Conservation (phyloP, 1,284 basidiomycete species). For the Cryptococcus sp. region DNA sequence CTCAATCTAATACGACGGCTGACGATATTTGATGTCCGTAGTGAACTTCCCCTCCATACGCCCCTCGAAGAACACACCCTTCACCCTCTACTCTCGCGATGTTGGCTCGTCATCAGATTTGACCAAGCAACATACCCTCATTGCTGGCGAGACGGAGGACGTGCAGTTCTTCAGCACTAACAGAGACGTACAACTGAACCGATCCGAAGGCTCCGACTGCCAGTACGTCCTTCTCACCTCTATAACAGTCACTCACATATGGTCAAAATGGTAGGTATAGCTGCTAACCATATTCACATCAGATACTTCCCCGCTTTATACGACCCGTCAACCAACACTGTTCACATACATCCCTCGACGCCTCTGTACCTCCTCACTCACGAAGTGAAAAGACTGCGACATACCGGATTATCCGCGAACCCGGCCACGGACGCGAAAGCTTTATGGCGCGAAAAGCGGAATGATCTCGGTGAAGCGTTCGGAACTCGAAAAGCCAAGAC, state of each 20-base stretch:
- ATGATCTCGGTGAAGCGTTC: constrained; percentile 82
- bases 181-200: constrained; percentile 51
- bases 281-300: not conserved
- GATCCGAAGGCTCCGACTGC: constrained; percentile 56
- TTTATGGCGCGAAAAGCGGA: constrained; percentile 66
- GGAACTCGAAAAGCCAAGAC: constrained; percentile 90
- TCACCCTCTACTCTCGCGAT: constrained; percentile 63
- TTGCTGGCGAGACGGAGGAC: constrained; percentile 71
- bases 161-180: constrained; percentile 63
- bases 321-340: constrained; percentile 68
- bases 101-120: constrained; percentile 50
- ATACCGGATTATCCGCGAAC: constrained; percentile 19
- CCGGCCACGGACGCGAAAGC: constrained; percentile 52
- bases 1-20: no score
- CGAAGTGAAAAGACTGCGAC: constrained; percentile 76
- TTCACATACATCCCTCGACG: constrained; percentile 65
- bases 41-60: constrained; percentile 73
- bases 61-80: constrained; percentile 64
- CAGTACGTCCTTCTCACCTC: constrained; percentile 16
- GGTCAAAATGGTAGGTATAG: no score
- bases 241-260: not conserved
- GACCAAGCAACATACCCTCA: constrained; percentile 59
- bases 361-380: constrained; percentile 74
- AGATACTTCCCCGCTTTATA: constrained; percentile 55
- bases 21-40: constrained; percentile 37